Evolutionary conservation across 495 filamentous ascomycete species (phyloP), one percentile per base, ranked within the genome.

Genomic region (Cladorrhinum samala): DNA sequence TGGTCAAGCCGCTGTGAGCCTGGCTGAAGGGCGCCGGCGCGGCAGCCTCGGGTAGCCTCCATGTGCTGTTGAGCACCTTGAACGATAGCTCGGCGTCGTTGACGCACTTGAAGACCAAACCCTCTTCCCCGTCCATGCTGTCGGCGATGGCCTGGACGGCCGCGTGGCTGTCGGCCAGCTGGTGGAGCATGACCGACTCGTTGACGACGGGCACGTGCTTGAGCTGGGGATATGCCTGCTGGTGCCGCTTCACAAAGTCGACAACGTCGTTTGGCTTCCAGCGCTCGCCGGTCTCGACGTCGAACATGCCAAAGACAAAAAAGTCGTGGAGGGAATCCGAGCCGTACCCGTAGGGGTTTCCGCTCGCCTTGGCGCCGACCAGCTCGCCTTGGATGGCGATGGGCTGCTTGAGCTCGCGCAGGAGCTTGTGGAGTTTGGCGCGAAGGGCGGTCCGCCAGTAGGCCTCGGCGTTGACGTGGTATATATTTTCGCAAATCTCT

Each of bases 321-420:
- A 67, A 63, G 1, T 59, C 56, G 20, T 54, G 49, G 20, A 50
- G 49, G 11, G 39, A 9, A 37, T 25, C 45, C 13, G 40, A 5
- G 0, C 43, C 19, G 49, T 63, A 62, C 1, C 20, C 16, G 40
- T 65, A 47, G 1, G 52, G 57, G 41, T 68, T 68, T 4, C 56
- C 56, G 0, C 43, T 9, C 17, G 68, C 49, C 16, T 47, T 46
- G 24, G 43, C 33, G 5, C 68, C 68, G 14, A 65, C 55, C 0
- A 68, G 48, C 54, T 68, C 68, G 2, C 62, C 66, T 25, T 66
- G 64, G 37, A 68, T 46, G 3, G 56, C 64, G 3, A 70, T 50
- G 40, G 39, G 41, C 18, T 25, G 11, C 11, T 30, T 43, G 0
- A 60, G 11, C 0, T 30, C 2, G 0, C 48, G 9, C 3, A 67